phyloP scores from a whole-genome alignment of 345 rosid species.

The Pistacia integerrima region DNA sequence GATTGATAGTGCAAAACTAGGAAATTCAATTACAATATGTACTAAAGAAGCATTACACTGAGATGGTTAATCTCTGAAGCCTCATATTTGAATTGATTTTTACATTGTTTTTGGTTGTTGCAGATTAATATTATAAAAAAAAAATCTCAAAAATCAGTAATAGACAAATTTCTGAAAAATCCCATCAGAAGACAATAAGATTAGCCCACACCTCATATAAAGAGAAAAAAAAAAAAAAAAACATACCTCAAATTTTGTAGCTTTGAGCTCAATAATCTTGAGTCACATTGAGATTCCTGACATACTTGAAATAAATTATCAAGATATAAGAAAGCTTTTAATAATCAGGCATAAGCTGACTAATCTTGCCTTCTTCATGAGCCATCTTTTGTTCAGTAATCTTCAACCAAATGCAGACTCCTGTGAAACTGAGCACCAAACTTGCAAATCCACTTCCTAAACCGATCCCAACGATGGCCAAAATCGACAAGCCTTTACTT shows the following conservation, averaged over 20 bases:
- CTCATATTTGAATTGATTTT: constrained; percentile 26
- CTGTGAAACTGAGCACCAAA: constrained; percentile 83
- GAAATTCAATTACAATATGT: constrained; percentile 5
- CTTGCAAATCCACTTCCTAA: constrained; percentile 90
- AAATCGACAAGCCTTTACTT: constrained; percentile 65
- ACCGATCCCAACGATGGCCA: constrained; percentile 95
- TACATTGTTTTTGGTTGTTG: constrained; percentile 26
- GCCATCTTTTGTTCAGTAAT: constrained; percentile 66
- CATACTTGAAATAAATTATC: constrained; percentile 15
- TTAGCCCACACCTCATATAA: constrained; percentile 18
- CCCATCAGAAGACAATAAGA: constrained; percentile 8
- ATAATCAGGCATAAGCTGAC: constrained; percentile 80
- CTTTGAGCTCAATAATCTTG: constrained; percentile 4
- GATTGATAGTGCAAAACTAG: neutral
- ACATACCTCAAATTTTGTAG: constrained; percentile 15
- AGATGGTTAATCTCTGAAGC: neutral
- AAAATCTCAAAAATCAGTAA: constrained; percentile 12
- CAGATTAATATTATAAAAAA: neutral
- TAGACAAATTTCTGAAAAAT: neutral
- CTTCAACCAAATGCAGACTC: constrained; percentile 89
- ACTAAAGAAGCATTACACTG: constrained; percentile 8
- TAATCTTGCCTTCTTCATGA: constrained; percentile 71
- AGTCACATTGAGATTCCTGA: constrained; percentile 15
- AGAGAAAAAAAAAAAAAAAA: neutral
- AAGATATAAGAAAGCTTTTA: constrained; percentile 15